Evolutionary conservation across 306 rosid species (phyloP).

Genomic region (Cicer pinnatifidum): DNA sequence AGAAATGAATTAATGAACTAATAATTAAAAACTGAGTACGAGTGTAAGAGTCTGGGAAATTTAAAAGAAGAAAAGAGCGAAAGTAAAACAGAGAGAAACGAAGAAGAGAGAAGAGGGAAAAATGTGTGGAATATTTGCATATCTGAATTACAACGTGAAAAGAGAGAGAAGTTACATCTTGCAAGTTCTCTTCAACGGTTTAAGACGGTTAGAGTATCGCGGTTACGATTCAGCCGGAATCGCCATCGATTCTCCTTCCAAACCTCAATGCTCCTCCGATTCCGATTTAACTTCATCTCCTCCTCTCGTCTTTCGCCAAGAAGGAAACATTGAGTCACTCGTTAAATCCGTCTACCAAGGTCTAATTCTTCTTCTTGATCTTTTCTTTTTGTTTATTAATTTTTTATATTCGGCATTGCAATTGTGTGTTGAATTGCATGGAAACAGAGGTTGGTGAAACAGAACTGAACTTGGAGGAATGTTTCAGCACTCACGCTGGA

Average conservation of each 20-base stretch:
- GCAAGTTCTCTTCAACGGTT: slow-evolving; percentile 89
- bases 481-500: slow-evolving; percentile 73
- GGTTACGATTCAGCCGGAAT: slow-evolving; percentile 98
- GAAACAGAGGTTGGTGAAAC: slow-evolving; percentile 69
- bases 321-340: slow-evolving; percentile 92
- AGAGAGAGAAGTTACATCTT: slow-evolving; percentile 87
- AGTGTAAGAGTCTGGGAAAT: background rate
- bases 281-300: slow-evolving; percentile 37
- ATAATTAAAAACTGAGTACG: background rate
- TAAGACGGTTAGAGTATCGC: slow-evolving; percentile 84
- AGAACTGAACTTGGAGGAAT: slow-evolving; percentile 72
- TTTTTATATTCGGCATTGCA: background rate
- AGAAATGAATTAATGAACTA: no score
- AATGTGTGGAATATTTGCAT: slow-evolving; percentile 99
- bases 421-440: background rate
- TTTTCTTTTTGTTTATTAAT: no score
- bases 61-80: slow-evolving; percentile 16
- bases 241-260: slow-evolving; percentile 64
- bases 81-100: background rate
- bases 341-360: slow-evolving; percentile 92
- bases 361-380: slow-evolving; percentile 1
- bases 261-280: slow-evolving; percentile 40
- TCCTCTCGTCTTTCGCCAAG: slow-evolving; percentile 83
- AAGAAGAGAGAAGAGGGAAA: background rate
- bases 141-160: slow-evolving; percentile 81